Evolutionary conservation across 1,284 basidiomycete species (phyloP), one percentile per base, ranked within the genome.

Genomic region (Porogramme epimiltina): DNA sequence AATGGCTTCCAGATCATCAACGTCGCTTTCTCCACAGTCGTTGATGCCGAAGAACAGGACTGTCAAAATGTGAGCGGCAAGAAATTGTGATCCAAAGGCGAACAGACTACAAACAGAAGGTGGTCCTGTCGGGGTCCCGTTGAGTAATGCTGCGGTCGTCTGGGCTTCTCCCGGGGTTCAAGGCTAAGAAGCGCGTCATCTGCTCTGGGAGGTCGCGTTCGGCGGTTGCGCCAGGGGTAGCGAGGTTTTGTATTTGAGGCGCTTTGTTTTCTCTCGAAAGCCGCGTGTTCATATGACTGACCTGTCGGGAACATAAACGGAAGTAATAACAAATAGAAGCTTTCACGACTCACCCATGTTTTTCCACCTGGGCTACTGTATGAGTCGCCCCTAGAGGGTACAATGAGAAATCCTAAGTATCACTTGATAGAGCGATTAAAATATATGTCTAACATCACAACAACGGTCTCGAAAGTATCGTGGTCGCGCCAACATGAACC

Each of bases 1-100:
- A 22, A 62, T 52, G 4, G 49, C 11, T 18, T 64, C 56, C 15
- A 64, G 37, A 0, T 63, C 63, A 36, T 62, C 57, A 9, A 20
- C 45, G 8, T 56, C 55, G 15, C 37, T 61, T 16, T 39, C 16
- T 13, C 55, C 53, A 25, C 64, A 63, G 47, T 66, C 64, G 50
- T 66, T 66, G 31, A 59, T 61, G 10, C 63, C 62, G 3, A 64
- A 25, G 20, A 46, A 62, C 1, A 62, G 3, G 18, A 62, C 62
- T 63, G 26, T 19, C 18, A 13, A n/a, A 28, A 4, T 18, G 4
- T 20, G 9, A 37, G 6, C 8, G 34, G 34, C n/a, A 11, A 31
- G 37, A 16, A 4, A n/a, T 3, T 4, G 18, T 38, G 19, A n/a
- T n/a, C n/a, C 24, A 24, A 1, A 22, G 16, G 26, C 15, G 2